phyloP scores from a whole-genome alignment of 2,329 filamentous ascomycete genomes.

The Xylaria hypoxylon region DNA sequence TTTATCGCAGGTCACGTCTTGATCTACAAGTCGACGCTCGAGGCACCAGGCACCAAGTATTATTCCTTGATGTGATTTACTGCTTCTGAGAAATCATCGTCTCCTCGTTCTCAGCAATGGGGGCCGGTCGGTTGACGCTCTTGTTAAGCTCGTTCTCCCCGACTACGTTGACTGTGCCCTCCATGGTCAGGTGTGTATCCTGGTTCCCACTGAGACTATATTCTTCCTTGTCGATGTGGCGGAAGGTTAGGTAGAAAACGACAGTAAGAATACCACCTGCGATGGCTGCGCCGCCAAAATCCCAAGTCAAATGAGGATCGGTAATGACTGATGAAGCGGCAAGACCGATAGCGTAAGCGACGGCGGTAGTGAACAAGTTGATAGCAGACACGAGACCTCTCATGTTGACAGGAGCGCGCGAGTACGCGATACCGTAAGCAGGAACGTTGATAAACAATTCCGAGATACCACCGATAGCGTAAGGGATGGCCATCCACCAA shows the following conservation, averaged over 20 bases:
- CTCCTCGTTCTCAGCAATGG: conserved; percentile 52
- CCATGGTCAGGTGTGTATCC: conserved; percentile 52
- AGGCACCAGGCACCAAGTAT: conserved; percentile 24
- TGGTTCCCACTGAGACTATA: conserved; percentile 55
- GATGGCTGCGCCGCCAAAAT: conserved; percentile 62
- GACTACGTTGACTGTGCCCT: conserved; percentile 56
- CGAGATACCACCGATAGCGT: conserved; percentile 62
- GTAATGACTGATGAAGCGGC: conserved; percentile 59
- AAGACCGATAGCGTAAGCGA: conserved; percentile 60
- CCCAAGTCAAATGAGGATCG: conserved; percentile 63
- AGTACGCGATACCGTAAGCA: conserved; percentile 65
- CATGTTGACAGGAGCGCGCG: conserved; percentile 64
- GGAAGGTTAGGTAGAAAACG: conserved; percentile 60
- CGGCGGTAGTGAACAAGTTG: conserved; percentile 60
- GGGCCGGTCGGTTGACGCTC: conserved; percentile 46
- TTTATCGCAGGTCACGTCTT: conserved; percentile 5
- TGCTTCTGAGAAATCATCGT: conserved; percentile 53
- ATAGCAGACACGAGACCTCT: conserved; percentile 62
- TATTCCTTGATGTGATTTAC: conserved; percentile 36
- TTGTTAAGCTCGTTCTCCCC: conserved; percentile 57
- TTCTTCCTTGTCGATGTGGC: conserved; percentile 61
- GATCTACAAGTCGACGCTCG: conserved; percentile 17
- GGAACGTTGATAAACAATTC: conserved; percentile 65
- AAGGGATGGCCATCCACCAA: conserved; percentile 68
- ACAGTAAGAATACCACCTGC: conserved; percentile 58